Percentiles rank a stretch among this genome's conserved stretches.
These are phyloP conservation scores for Panaeolus papilionaceus DNA, from an alignment of 768 basidiomycete species.

Conservation along the genomic window DNA sequence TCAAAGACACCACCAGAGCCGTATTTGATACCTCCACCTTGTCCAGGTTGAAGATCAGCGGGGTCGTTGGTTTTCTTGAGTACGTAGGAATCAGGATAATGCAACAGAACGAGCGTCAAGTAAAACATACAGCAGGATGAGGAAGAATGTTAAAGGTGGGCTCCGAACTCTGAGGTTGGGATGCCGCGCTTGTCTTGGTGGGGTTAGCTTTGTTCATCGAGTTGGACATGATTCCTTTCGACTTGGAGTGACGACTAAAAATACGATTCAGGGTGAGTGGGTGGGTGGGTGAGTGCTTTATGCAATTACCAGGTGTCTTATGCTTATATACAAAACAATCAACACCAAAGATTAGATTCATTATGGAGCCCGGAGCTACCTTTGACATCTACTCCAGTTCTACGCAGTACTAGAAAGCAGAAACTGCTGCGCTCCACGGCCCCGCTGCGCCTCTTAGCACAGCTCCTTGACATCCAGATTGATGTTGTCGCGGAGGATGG, in stretches of 20 bases:
- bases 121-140: conserved; percentile 59
- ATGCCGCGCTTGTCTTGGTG: neutral
- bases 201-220: neutral
- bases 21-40: conserved; percentile 41
- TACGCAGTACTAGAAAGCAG: neutral
- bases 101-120: neutral
- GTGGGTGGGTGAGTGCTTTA: neutral
- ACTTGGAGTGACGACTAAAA: neutral
- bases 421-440: neutral
- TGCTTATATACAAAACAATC: neutral
- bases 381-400: conserved; percentile 1
- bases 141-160: conserved; percentile 59
- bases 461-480: neutral
- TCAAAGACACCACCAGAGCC: conserved; percentile 40
- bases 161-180: conserved; percentile 31
- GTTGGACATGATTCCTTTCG: neutral
- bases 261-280: neutral
- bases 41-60: conserved; percentile 49
- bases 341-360: neutral
- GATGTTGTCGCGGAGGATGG: neutral
- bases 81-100: conserved; percentile 4
- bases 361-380: conserved; percentile 10
- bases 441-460: neutral
- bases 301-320: neutral
- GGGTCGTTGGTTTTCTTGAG: conserved; percentile 66